These are phyloP conservation scores for Sutorius eximius DNA, from an alignment of 1,284 basidiomycete genomes.

Conservation along the genomic window DNA sequence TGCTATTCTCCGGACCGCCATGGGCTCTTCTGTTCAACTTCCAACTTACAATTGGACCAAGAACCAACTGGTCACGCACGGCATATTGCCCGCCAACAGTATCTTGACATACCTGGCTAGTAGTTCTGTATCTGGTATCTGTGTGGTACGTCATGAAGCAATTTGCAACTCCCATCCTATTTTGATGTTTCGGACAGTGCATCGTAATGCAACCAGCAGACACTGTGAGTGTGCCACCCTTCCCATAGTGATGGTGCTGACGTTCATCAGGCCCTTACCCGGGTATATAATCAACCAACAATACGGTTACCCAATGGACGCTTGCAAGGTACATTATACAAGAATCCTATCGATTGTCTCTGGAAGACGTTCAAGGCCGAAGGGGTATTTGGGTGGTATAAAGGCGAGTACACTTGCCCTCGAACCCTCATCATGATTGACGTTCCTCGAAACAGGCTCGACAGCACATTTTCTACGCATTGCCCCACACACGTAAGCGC, in stretches of 20 bases:
- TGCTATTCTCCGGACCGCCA: constrained; percentile 89
- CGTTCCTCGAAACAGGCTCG: constrained; percentile 54
- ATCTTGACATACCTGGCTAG: constrained; percentile 88
- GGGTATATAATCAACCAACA: constrained; percentile 96
- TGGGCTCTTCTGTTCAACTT: constrained; percentile 92
- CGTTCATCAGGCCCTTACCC: constrained; percentile 71
- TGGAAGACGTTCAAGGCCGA: constrained; percentile 95
- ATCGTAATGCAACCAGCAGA: constrained; percentile 88
- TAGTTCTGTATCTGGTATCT: constrained; percentile 86
- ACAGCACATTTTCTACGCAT: constrained; percentile 92
- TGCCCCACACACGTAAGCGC: constrained; percentile 82
- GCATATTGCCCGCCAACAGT: constrained; percentile 69
- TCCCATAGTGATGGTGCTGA: constrained; percentile 6
- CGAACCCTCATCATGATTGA: neutral
- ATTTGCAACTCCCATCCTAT: neutral
- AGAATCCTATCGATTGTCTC: constrained; percentile 91
- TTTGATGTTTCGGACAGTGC: constrained; percentile 47
- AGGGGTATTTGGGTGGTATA: constrained; percentile 90
- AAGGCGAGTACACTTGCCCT: constrained; percentile 50
- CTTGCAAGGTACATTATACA: constrained; percentile 78
- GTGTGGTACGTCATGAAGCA: constrained; percentile 68
- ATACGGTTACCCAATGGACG: constrained; percentile 71
- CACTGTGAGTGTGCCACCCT: constrained; percentile 54
- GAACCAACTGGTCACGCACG: constrained; percentile 64
- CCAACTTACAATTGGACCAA: constrained; percentile 96